Percentiles rank a stretch among this genome's conserved stretches.
phyloP scores from a whole-genome alignment of 306 rosid genomes.

The Casuarina equisetifolia region DNA sequence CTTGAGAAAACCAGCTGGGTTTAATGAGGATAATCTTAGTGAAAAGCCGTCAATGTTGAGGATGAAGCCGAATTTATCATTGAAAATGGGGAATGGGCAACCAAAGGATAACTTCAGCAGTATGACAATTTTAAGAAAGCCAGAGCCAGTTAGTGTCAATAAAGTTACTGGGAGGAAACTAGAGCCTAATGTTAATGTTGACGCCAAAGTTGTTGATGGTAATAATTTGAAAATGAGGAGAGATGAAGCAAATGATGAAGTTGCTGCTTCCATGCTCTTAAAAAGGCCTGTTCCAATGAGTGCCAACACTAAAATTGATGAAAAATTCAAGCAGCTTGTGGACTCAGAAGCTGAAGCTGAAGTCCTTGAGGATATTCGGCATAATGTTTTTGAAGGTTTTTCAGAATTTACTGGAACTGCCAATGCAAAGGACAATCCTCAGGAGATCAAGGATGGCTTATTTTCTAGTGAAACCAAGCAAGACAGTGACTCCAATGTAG shows the following conservation, averaged over 20 bases:
- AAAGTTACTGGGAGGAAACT: constrained; percentile 26
- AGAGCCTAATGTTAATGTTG: constrained; percentile 33
- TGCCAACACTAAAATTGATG: constrained; percentile 18
- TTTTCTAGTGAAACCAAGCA: constrained; percentile 25
- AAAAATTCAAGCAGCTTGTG: constrained; percentile 14
- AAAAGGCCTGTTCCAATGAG: constrained; percentile 46
- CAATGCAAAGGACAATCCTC: constrained; percentile 9
- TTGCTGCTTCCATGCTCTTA: constrained; percentile 42
- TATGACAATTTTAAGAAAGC: constrained; percentile 84
- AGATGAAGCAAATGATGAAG: constrained; percentile 38
- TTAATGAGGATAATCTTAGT: constrained; percentile 48
- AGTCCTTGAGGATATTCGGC: constrained; percentile 23
- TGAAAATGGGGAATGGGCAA: constrained; percentile 47
- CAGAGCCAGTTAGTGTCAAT: constrained; percentile 40
- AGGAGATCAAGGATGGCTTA: constrained; percentile 26
- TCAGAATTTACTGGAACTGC: constrained; percentile 18
- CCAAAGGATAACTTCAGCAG: constrained; percentile 68
- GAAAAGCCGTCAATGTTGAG: constrained; percentile 51
- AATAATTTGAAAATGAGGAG: constrained; percentile 30
- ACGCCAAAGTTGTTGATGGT: constrained; percentile 31
- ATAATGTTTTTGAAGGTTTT: constrained; percentile 13
- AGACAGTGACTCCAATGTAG: constrained; percentile 35
- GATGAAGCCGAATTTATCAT: constrained; percentile 66
- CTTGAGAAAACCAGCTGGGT: constrained; percentile 68
- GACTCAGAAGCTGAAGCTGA: constrained; percentile 31